Evolutionary conservation across 2,329 filamentous ascomycete genomes (phyloP), one percentile per base, ranked within the genome.

Genomic region (Ceratocystis variospora): DNA sequence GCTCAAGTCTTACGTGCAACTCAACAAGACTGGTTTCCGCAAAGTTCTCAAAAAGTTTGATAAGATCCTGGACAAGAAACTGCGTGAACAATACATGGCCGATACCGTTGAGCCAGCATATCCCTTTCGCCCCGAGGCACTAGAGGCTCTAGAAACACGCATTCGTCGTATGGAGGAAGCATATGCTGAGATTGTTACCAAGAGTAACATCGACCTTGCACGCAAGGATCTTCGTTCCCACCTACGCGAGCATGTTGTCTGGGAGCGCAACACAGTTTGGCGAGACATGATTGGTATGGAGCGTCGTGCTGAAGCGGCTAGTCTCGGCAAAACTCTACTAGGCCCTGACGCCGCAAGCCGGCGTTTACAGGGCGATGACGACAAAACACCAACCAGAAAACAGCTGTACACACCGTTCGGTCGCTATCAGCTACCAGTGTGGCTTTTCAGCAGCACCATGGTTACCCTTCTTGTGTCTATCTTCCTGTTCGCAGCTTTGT

Each of bases 261-360:
- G 94, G 95, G 95, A 99, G 75, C 84, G 94, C 67, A 99, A 99
- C 73, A 99, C 94, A 0, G 94, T 99, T 19, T 99, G 94, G 94
- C 82, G 95, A 77, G 94, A 99, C 72, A 94, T 99, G 84, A 99
- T 99, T 74, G 94, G 93, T 64, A 93, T 99, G 71, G 95, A 99
- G 78, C 83, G 94, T 25, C 92, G 96, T 73, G 90, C 90, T 0
- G 93, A 97, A 76, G 95, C 94, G 7, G 93, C 93, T 7, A 94
- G 93, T 71, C 82, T 99, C 70, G 94, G 94, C 25, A 85, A 88
- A 70, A 89, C 90, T 0, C 80, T 97, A 65, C 83, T 97, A 1
- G 92, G 92, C 3, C 82, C 84, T 31, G 87, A 88, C 44, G 83
- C 83, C 19, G 79, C 82, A 6, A 84, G 85, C 65, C 84, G 87